phyloP scores from a whole-genome alignment of 75 land plant species.

The Picea sitchensis region DNA sequence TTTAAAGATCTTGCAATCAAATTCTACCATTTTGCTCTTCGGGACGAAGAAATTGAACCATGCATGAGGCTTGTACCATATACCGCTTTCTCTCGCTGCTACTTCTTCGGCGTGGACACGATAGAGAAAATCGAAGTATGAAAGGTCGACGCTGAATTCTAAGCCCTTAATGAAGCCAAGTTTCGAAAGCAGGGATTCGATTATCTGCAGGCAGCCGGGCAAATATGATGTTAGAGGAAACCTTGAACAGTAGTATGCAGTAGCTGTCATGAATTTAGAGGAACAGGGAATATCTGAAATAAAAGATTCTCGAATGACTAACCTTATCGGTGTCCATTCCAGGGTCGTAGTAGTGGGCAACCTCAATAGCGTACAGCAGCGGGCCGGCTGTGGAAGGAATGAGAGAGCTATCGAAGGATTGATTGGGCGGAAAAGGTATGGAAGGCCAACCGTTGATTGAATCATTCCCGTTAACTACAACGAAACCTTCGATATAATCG shows the following conservation, averaged over 20 bases:
- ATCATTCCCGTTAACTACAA: too few relatives aligned
- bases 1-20: constrained; percentile 1
- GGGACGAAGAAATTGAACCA: constrained; percentile 22
- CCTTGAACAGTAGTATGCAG: neutral
- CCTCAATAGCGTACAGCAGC: constrained; percentile 28
- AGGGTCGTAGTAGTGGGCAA: constrained; percentile 16
- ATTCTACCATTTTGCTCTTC: constrained; percentile 1
- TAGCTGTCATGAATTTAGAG: neutral
- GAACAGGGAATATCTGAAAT: neutral
- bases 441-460: too few relatives aligned
- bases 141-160: constrained; percentile 2
- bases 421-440: neutral
- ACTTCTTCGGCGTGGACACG: constrained; percentile 13
- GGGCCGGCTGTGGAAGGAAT: constrained; percentile 26
- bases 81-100: neutral
- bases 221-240: neutral
- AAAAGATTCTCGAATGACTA: neutral
- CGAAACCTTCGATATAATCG: too few relatives aligned
- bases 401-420: neutral
- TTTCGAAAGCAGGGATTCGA: neutral
- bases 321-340: neutral
- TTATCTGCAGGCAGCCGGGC: neutral
- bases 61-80: constrained; percentile 19
- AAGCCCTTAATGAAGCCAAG: constrained; percentile 11
- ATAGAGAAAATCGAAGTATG: constrained; percentile 19